Base-by-base conservation (phyloP, 495 filamentous ascomycete genomes). In the Xylaria grammica region DNA sequence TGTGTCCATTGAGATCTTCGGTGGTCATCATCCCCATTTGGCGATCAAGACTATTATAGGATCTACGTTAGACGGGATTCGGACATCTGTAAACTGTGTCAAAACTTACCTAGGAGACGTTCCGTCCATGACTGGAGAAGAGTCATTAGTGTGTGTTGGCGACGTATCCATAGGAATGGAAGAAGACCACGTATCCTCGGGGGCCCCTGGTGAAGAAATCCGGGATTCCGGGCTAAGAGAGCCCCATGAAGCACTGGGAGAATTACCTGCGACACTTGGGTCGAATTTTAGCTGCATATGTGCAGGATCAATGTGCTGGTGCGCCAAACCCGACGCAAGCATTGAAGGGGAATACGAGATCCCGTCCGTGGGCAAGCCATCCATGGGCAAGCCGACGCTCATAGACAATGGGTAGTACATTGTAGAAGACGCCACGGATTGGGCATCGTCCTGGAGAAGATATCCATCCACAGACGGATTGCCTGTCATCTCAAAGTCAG, bases 51-150 rank as follows among this genome's bases (percentile, higher is more conserved):
- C 72, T 74, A 65, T 68, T 65, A 32, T 49, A 59, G 63, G 66
- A 67, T 69, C 59, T 65, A 59, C 60, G 67, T 72, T 46, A 74
- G 72, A 72, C 61, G 64, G 66, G 62, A 60, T 49, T 68, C 52
- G 38, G 62, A 62, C 49, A 62, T 65, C 36, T 29, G 30, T 10
- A 29, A n/a, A n/a, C 7, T 22, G 8, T 36, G 45, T 36, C 29
- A 32, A 6, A 60, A 79, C 81, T 72, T 82, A 84, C 81, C 79
- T 82, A 50, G 81, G 80, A 46, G 80, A 82, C 52, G 77, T 81
- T 67, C 79, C 76, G 59, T 75, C 70, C 62, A 82, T 70, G 49
- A 69, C 69, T 65, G 81, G 80, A 61, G 81, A 82, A 51, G 80
- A 82, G 65, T 77, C 69, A 59, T 75, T 78, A 70, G 79, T 84